Evolutionary conservation across 2,329 filamentous ascomycete species (phyloP), one percentile per base, ranked within the genome.

Genomic region (Ceratocystis cubensis): DNA sequence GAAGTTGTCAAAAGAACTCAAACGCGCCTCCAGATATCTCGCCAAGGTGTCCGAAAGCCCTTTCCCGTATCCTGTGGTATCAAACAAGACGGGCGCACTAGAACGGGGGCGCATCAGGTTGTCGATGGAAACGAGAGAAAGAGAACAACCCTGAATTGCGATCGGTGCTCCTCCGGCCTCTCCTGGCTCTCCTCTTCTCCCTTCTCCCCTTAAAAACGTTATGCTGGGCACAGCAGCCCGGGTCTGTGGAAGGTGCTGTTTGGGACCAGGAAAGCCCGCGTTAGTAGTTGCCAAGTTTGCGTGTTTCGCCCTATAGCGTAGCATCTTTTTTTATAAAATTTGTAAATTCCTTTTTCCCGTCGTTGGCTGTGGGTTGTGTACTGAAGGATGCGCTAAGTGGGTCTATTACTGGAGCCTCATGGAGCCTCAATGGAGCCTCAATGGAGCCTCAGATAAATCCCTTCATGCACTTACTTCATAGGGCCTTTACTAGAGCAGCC

Each of bases 141-240:
- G 7, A 30, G 8, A 59, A 59, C 41, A 67, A 67, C 66, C 66
- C 66, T 64, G 66, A 61, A 30, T 22, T 41, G 37, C 48, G 61
- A 65, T 67, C 66, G 66, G 66, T 67, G 66, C 22, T 67, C 62
- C 66, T 67, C 66, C 66, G 66, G 66, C 62, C 62, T 62, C 66
- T 67, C 50, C 50, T 7, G 1, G 5, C 28, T 30, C 30, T 33
- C n/a, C 46, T n/a, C 46, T 10, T 10, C 3, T 41, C 46, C 46
- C 46, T 10, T 22, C 48, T 25, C 44, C 57, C 66, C 56, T 59
- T 65, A 50, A 67, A 67, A 67, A 48, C 63, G 45, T 44, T 63
- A 28, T 48, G 28, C 17, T 33, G 8, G 53, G 7, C 33, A 59
- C 15, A 15, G 5, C 53, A 7, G 28, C 17, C 10, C 53, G 4